Conservation (phyloP, 2,329 filamentous ascomycete species). For the Trichoderma koningiopsis region DNA sequence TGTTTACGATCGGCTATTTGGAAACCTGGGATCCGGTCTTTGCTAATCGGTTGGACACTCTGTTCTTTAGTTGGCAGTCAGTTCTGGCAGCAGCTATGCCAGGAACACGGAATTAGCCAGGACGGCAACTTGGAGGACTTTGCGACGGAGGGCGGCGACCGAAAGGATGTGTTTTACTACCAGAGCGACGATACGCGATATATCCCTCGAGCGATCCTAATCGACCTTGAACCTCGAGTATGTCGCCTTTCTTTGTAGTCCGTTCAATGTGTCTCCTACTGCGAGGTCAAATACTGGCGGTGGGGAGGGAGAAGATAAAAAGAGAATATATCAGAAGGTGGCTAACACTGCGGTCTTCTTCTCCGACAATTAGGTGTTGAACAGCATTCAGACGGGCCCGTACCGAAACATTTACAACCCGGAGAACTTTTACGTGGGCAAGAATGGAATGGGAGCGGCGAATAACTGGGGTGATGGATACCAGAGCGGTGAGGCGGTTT, state of each 20-base stretch:
- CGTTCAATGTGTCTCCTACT: no score
- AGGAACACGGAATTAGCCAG: constrained; percentile 96
- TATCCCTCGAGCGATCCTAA: constrained; percentile 91
- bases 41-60: not conserved
- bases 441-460: constrained; percentile 88
- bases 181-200: constrained; percentile 99
- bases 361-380: constrained; percentile 67
- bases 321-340: not conserved
- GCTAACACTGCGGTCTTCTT: not conserved
- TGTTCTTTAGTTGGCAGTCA: constrained; percentile 77
- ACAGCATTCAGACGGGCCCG: constrained; percentile 86
- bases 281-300: not conserved
- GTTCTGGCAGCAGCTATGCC: constrained; percentile 98
- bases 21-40: not conserved
- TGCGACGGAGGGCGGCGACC: constrained; percentile 94
- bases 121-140: constrained; percentile 98
- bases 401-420: constrained; percentile 99
- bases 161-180: constrained; percentile 99
- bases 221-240: constrained; percentile 91
- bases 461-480: constrained; percentile 99
- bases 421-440: constrained; percentile 97
- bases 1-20: not conserved
- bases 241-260: not conserved
- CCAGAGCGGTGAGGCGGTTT: constrained; percentile 84
- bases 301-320: not conserved